Base-by-base conservation (phyloP, 1,284 basidiomycete species). In the Cutaneotrichosporon sp. region DNA sequence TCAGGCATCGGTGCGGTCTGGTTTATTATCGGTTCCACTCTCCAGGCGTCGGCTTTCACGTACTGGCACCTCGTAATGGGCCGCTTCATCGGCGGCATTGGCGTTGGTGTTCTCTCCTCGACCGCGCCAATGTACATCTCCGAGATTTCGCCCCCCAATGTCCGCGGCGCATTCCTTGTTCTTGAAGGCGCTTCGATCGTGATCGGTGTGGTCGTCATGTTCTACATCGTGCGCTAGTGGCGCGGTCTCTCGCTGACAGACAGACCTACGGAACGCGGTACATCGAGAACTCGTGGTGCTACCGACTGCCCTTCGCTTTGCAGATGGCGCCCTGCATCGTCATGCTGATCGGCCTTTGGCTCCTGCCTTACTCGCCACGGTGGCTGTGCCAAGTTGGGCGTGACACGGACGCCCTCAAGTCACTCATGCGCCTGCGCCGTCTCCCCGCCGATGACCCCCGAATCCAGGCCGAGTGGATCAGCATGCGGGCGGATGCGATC, bases 141-240 rank as follows among this genome's bases (percentile, higher is more conserved):
- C 3, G 78, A 79, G 54, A 64, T 72, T 34, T 59, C 70, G 0
- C 68, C 70, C 1, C 72, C 72, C 1, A 69, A 73, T 49, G 86
- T 91, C 13, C 85, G 90, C 62, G 90, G 89, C 10, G 87, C 87
- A 71, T 80, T 91, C 47, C 88, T 91, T 46, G 87, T 87, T 2
- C 82, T 92, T 14, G 89, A 91, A 72, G 88, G 89, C 69, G 81
- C 89, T 13, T 85, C 86, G 7, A 90, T 91, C 71, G 87, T 87
- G 0, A 85, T 88, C 63, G 89, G 71, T n/a, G 66, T 67, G 2
- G 60, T 62, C 14, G 46, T 60, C 33, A 61, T 63, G 57, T 69
- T 59, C 38, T 61, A 60, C 54, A 60, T 51, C 31, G n/a, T n/a
- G n/a, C n/a, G n/a, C n/a, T n/a, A n/a, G n/a, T n/a, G n/a, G n/a